A percentile compares a stretch with the other conserved stretches of the same genome.
These are phyloP conservation scores for Kodamaea fukazawae DNA, from an alignment of 805 yeast genomes.

Conservation along the genomic window DNA sequence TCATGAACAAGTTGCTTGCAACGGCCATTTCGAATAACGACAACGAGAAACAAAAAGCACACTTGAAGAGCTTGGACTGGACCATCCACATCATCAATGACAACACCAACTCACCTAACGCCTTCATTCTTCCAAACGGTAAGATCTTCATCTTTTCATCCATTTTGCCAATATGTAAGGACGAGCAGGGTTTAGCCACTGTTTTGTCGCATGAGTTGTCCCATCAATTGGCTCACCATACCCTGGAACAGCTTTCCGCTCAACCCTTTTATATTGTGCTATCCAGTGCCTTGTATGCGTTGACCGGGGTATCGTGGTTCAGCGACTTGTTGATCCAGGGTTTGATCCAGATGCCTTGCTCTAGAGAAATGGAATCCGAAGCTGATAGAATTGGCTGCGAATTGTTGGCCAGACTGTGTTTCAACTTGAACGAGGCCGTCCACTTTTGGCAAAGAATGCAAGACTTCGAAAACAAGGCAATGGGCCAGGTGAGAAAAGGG, in stretches of 20 bases:
- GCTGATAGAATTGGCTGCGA: conserved; percentile 94
- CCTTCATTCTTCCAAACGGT: conserved; percentile 94
- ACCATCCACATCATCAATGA: conserved; percentile 65
- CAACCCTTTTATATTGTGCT: conserved; percentile 66
- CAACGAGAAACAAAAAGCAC: conserved; percentile 35
- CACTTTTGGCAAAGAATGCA: conserved; percentile 83
- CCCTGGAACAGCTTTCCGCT: conserved; percentile 76
- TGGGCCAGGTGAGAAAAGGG: conserved; percentile 23
- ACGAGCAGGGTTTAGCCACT: conserved; percentile 93
- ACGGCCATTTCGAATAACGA: conserved; percentile 46
- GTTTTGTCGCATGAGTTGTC: conserved; percentile 92
- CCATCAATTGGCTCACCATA: conserved; percentile 90
- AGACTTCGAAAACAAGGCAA: conserved; percentile 35
- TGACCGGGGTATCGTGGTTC: conserved; percentile 58
- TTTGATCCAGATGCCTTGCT: conserved; percentile 72
- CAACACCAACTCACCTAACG: conserved; percentile 85
- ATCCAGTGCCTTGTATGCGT: conserved; percentile 51
- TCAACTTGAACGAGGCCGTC: conserved; percentile 70
- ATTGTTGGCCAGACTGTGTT: conserved; percentile 90
- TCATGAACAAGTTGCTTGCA: conserved; percentile 64
- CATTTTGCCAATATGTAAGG: conserved; percentile 71
- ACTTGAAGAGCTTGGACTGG: conserved; percentile 58
- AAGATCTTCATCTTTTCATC: conserved; percentile 86
- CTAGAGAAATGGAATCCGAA: conserved; percentile 92
- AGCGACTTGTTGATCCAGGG: conserved; percentile 54